Evolutionary conservation across 352 stramenopile species (phyloP).

Genomic region (Phytopythium ostracodes): DNA sequence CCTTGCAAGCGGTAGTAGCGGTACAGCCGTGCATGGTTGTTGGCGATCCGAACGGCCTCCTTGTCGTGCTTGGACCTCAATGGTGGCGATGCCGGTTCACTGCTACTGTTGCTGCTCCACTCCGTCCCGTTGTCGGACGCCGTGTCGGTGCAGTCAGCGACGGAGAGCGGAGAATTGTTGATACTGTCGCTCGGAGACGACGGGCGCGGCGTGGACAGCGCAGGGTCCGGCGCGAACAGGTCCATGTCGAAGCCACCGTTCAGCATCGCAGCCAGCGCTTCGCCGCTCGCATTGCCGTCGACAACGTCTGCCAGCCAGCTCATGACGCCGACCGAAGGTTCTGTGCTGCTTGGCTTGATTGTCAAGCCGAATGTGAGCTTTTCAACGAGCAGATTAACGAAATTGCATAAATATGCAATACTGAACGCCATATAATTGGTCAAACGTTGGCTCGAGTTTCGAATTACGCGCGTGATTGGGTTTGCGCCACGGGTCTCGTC

Average conservation of each 20-base stretch:
- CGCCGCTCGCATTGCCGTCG: neutral
- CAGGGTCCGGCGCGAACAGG: neutral
- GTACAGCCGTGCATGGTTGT: neutral
- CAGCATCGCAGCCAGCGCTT: neutral
- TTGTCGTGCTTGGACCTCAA: neutral
- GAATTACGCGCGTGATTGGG: too few species aligned
- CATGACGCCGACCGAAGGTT: neutral
- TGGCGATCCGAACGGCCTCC: neutral
- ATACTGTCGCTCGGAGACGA: neutral
- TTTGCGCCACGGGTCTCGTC: too few species aligned
- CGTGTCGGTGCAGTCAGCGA: neutral
- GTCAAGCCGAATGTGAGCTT: too few species aligned
- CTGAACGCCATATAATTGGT: too few species aligned
- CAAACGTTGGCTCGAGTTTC: too few species aligned
- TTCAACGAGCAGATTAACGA: too few species aligned
- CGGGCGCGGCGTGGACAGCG: neutral
- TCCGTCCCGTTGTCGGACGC: conserved; percentile 3
- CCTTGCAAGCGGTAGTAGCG: neutral
- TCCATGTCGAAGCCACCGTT: neutral
- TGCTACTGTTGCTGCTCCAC: neutral
- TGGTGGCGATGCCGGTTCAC: neutral
- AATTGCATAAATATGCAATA: too few species aligned
- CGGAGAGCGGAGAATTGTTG: neutral
- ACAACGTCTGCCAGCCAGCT: neutral
- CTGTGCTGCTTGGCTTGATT: too few species aligned